These are phyloP conservation scores for Candida ficus DNA, from an alignment of 805 yeast species.

Conservation along the genomic window DNA sequence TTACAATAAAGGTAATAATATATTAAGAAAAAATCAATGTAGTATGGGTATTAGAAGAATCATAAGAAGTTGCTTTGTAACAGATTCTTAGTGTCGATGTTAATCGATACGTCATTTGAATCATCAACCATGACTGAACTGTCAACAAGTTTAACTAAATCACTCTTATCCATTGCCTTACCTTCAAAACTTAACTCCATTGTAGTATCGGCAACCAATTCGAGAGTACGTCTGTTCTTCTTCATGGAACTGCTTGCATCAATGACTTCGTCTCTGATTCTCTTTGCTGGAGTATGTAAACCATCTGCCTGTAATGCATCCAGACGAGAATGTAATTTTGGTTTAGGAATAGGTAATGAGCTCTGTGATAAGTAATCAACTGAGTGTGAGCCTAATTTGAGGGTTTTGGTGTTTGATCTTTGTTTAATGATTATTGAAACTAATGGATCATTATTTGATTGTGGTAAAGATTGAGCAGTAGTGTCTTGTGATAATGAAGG, in stretches of 20 bases:
- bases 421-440: conserved; percentile 6
- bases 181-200: conserved; percentile 42
- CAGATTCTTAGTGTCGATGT: conserved; percentile 22
- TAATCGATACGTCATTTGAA: too few species aligned
- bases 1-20: too few species aligned
- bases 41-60: conserved; percentile 19
- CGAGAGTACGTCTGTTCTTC: conserved; percentile 22
- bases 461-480: conserved; percentile 9
- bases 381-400: conserved; percentile 16
- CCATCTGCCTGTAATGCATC: too few species aligned
- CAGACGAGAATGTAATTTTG: too few species aligned
- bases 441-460: conserved; percentile 8
- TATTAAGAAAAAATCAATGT: too few species aligned
- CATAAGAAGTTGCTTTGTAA: too few species aligned
- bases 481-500: too few species aligned
- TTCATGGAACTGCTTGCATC: conserved; percentile 21
- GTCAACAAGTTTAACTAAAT: conserved; percentile 36
- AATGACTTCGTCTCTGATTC: conserved; percentile 25
- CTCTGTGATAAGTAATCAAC: conserved; percentile 17
- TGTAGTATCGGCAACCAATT: conserved; percentile 16
- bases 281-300: conserved; percentile 21
- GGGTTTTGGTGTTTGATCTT: conserved; percentile 8
- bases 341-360: conserved; percentile 6
- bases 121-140: conserved; percentile 1
- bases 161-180: conserved; percentile 39